Base-by-base conservation (phyloP, 768 basidiomycete genomes). In the Hericium coralloides region DNA sequence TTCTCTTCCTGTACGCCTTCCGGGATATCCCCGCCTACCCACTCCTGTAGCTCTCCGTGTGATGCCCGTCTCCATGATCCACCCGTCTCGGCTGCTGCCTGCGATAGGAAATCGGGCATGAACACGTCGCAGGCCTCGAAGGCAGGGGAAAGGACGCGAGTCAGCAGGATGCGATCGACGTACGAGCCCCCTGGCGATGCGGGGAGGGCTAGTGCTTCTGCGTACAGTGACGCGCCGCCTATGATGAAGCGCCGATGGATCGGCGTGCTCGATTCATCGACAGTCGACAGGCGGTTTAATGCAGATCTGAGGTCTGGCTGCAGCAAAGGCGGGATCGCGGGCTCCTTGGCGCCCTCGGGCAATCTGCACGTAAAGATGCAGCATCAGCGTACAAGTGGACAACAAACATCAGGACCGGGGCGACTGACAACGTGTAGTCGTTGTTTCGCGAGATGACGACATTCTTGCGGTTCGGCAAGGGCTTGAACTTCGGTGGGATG, bases 161-260 rank as follows among this genome's bases (percentile, higher is more conserved):
- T 98, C 56, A 99, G 77, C 59, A 99, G 81, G 63, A 98, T 76
- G 39, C 92, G 85, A 67, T 94, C 83, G 39, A 89, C 88, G 57
- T 79, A 72, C 2, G 69, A 61, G 15, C 65, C 57, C 4, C 66
- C 49, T 12, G 69, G 65, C 45, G 67, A 65, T 56, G 68, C 63
- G 4, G 74, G 65, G 6, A 68, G 60, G 7, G 63, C 61, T 38
- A 97, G 78, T 12, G 84, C 75, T 58, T 87, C 83, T 38, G 75
- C 72, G 76, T 97, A 97, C 25, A 98, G 71, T 36, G 85, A 81
- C 7, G 91, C 83, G n/a, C 97, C 97, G 36, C 97, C 97, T 36
- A 97, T 97, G 62, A 98, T 73, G 74, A 98, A 98, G 26, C 73
- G 70, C 55, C 83, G 80, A 64, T 89, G 71, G 45, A 82, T 66